Base-by-base conservation (phyloP, 2,329 filamentous ascomycete species). In the Fusarium aywerte region DNA sequence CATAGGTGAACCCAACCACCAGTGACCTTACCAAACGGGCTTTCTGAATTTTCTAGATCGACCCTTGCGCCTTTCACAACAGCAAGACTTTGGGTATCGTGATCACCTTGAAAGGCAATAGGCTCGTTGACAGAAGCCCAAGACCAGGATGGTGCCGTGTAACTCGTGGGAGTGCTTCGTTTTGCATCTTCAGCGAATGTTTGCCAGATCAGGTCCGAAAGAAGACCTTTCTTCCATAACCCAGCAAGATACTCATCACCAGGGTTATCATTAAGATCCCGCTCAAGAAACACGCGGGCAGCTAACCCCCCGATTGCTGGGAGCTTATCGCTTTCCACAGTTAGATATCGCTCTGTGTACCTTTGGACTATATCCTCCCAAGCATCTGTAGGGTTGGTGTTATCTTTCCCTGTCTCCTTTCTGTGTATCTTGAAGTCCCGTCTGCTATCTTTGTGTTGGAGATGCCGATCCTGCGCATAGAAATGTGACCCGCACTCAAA, bases 191-290 rank as follows among this genome's bases (percentile, higher is more conserved):
- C 11, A 20, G 11, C 3, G 6, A 12, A 5, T 1, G n/a, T 18
- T 0, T 6, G 2, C 40, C 32, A 48, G 4, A 1, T 4, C 4
- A 55, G 11, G 7, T 21, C 16, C 2, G 4, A 5, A 15, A 49
- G 27, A 4, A 39, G 7, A 15, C 6, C 2, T 0, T 11, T 2
- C 9, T 16, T 27, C 43, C 52, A 39, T 11, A 39, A 6, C 1
- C 42, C 52, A 5, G 51, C 25, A 2, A 55, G 12, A 10, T 49
- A 55, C 4, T 9, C 42, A 4, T 20, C 4, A 1, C 0, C 0
- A 5, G 7, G 20, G 2, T 2, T 7, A 20, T 12, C 2, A 1
- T 20, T 4, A 1, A 32, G 4, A 0, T 3, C 0, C 5, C 13
- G 1, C 3, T 29, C 7, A 9, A 25, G 12, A 13, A 5, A 18